Evolutionary conservation across 2,329 filamentous ascomycete genomes (phyloP).

Genomic region (Penicillium freii): DNA sequence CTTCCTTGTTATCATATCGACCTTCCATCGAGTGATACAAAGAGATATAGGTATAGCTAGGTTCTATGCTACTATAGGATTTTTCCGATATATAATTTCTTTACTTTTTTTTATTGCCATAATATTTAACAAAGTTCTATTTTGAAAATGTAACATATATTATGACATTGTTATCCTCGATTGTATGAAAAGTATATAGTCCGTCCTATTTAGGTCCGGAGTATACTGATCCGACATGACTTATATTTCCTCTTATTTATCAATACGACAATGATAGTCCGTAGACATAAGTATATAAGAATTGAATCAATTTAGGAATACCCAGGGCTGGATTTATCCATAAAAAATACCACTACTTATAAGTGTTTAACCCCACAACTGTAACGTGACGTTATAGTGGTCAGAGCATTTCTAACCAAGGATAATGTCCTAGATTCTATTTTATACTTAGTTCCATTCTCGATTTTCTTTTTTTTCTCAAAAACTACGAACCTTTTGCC

Average conservation of each 20-base stretch:
- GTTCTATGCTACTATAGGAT: too few species aligned
- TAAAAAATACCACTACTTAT: neutral
- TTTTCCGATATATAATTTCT: too few species aligned
- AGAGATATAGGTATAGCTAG: too few species aligned
- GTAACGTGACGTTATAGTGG: neutral
- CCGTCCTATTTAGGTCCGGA: too few species aligned
- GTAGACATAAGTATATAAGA: neutral
- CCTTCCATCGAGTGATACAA: too few species aligned
- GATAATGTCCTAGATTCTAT: neutral
- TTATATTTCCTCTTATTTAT: neutral
- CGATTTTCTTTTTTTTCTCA: neutral
- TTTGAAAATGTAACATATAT: too few species aligned
- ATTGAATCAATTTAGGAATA: neutral
- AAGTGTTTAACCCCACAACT: neutral
- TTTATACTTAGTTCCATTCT: neutral
- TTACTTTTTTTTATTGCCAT: too few species aligned
- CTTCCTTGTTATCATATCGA: too few species aligned
- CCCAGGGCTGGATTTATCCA: neutral
- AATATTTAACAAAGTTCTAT: too few species aligned
- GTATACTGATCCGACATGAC: neutral
- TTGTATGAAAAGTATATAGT: neutral
- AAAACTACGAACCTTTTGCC: neutral
- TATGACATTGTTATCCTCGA: too few species aligned
- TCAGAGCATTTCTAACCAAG: neutral
- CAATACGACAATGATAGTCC: neutral